These are phyloP conservation scores for Grifola frondosa DNA, from an alignment of 1,284 basidiomycete genomes.

Conservation along the genomic window DNA sequence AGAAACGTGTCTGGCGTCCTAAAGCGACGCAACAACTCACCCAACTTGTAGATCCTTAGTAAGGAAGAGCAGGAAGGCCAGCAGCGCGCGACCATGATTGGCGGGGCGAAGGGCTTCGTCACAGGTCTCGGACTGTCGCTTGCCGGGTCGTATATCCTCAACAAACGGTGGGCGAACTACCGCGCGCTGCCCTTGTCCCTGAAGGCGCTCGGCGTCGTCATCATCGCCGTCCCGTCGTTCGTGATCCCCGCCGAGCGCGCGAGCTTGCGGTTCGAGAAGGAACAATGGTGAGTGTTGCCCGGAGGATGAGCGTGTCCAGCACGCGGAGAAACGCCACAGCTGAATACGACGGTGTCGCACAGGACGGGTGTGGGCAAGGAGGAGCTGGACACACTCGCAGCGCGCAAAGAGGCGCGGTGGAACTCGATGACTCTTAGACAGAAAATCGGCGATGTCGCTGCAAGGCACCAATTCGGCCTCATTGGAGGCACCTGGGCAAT, in stretches of 20 bases:
- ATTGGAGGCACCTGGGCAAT: constrained; percentile 82
- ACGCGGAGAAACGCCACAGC: no score
- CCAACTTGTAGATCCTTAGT: constrained; percentile 39
- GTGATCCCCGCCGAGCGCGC: constrained; percentile 80
- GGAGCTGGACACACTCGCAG: constrained; percentile 55
- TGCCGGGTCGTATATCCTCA: constrained; percentile 59
- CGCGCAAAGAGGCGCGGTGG: constrained; percentile 57
- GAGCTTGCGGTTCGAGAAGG: constrained; percentile 69
- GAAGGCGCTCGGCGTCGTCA: constrained; percentile 72
- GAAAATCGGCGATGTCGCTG: constrained; percentile 73
- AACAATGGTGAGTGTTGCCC: constrained; percentile 60
- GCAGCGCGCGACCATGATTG: constrained; percentile 53
- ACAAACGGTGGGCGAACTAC: constrained; percentile 60
- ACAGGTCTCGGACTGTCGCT: constrained; percentile 51
- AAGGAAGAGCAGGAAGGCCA: constrained; percentile 51
- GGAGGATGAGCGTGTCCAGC: no score
- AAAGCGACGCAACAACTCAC: no score
- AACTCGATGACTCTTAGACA: constrained; percentile 52
- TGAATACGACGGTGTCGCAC: no score
- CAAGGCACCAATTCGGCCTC: constrained; percentile 76
- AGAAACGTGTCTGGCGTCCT: no score
- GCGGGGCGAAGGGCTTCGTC: constrained; percentile 63
- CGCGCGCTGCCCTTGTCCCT: constrained; percentile 70
- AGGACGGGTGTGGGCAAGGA: constrained; percentile 63
- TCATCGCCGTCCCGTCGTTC: constrained; percentile 67